Base-by-base conservation (phyloP, 2,329 filamentous ascomycete species). In the Lanzia echinophila region DNA sequence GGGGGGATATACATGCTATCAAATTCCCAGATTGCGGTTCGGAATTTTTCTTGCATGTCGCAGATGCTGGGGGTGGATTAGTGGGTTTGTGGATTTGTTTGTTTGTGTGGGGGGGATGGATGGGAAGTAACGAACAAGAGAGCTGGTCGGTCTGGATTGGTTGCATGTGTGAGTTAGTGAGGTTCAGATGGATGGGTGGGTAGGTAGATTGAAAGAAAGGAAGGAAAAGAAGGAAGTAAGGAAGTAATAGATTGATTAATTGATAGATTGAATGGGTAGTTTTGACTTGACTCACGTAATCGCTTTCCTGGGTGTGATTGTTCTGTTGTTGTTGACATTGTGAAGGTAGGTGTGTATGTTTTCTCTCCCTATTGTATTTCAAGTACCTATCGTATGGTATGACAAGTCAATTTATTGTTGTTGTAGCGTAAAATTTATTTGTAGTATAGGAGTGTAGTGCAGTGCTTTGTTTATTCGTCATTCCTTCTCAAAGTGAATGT, bases 41-140 rank as follows among this genome's bases (percentile, higher is more conserved):
- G 82, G 73, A 97, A 97, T 70, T 90, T 95, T 63, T 96, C 92
- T 73, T 97, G 92, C 59, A 97, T 78, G 67, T 97, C 92, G 74
- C 92, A 97, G 68, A 97, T 82, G 66, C 91, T 96, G 38, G 6
- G 38, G 6, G 19, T 28, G 19, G 38, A 20, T n/a, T 17, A 53
- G 42, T 52, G 20, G 46, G 41, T 36, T 7, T 19, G 17, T 19
- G 15, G 39, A 13, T 3, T 7, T 13, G 22, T 15, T 7, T 24
- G 22, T 22, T 22, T 12, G 6, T 24, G n/a, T 20, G 22, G 22
- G 22, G 12, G 34, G 24, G 11, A 36, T 28, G 15, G 20, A 31
- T 47, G 39, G 13, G 20, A 17, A 20, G 52, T n/a, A n/a, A n/a
- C 55, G 15, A 20, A 61, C 61, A 63, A 63, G 32, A 63, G 52